phyloP scores from a whole-genome alignment of 805 yeast species.

The Lipomyces yamanashiensis region DNA sequence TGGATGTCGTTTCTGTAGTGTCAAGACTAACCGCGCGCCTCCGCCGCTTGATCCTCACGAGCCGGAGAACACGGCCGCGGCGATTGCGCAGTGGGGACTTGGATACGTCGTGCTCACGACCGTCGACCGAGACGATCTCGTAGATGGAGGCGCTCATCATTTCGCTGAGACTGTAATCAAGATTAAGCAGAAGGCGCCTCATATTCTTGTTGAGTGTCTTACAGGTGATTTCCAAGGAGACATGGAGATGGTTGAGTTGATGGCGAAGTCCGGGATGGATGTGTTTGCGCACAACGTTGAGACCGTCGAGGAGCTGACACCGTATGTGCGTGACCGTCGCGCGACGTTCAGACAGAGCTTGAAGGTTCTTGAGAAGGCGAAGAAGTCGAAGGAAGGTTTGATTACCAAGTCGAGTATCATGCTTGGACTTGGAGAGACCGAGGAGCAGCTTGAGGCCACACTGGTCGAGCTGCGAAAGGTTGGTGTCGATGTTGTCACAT shows the following conservation, averaged over 20 bases:
- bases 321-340: constrained; percentile 92
- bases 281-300: constrained; percentile 97
- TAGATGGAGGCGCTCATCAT: constrained; percentile 93
- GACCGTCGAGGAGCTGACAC: constrained; percentile 94
- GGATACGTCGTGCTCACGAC: constrained; percentile 98
- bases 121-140: constrained; percentile 93
- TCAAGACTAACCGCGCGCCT: constrained; percentile 88
- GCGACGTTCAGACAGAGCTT: constrained; percentile 93
- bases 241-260: constrained; percentile 71
- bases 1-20: constrained; percentile 98
- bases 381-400: constrained; percentile 70
- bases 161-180: constrained; percentile 82
- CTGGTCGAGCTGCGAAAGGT: constrained; percentile 74
- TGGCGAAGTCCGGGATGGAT: constrained; percentile 87
- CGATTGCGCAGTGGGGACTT: constrained; percentile 95
- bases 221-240: constrained; percentile 97
- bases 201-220: constrained; percentile 87
- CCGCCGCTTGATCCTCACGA: constrained; percentile 91
- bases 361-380: constrained; percentile 78
- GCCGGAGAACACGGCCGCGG: constrained; percentile 97
- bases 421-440: constrained; percentile 97
- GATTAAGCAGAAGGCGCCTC: constrained; percentile 87
- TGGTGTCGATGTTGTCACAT: constrained; percentile 91
- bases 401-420: constrained; percentile 92
- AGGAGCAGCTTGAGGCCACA: constrained; percentile 81